Base-by-base conservation (phyloP, 83 land plant species). In the Larix sibirica region DNA sequence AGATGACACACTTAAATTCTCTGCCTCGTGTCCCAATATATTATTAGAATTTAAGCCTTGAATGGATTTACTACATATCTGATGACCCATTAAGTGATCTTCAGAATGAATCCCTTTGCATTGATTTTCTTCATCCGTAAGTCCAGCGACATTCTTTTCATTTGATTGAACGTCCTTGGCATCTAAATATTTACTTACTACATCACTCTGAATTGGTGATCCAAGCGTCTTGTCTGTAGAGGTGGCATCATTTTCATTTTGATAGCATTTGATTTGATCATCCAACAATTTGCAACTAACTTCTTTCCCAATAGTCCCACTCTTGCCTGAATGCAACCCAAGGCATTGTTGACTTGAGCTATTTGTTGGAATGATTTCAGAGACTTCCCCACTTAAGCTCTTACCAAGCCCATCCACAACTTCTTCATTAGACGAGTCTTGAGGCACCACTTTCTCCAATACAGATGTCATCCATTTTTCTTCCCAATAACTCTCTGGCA, bases 401-500 rank as follows among this genome's bases (percentile, higher is more conserved):
- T 42, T 73, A 23, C 26, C 26, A 73, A n/a, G 40, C 21, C 21
- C 24, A 40, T 73, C 77, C 56, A 33, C 24, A 73, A 79, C 65
- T 71, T 38, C 54, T 20, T 42, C 28, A 36, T 56, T 40, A 24
- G 40, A 38, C 4, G 80, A 58, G 2, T 28, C 60, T 33, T 77
- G 28, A 56, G 65, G 38, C 84, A 74, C 40, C 62, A 54, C 79
- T 79, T 88, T 90, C 21, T 93, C 94, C 62, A 90, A 65, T 67
- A 89, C 62, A 16, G 89, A 88, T 28, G 63, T 86, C 62, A 89
- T 93, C 99, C 99, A 96, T 80, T 87, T 91, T 77, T 90, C 94
- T 80, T 96, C 99, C 99, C 99, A 96, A 50, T 96, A 96, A 61
- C 94, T 90, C 24, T 93, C 96, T 26, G 95, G 89, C 21, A 89